phyloP scores from a whole-genome alignment of 2,329 filamentous ascomycete genomes.

The Aureobasidium sp. region DNA sequence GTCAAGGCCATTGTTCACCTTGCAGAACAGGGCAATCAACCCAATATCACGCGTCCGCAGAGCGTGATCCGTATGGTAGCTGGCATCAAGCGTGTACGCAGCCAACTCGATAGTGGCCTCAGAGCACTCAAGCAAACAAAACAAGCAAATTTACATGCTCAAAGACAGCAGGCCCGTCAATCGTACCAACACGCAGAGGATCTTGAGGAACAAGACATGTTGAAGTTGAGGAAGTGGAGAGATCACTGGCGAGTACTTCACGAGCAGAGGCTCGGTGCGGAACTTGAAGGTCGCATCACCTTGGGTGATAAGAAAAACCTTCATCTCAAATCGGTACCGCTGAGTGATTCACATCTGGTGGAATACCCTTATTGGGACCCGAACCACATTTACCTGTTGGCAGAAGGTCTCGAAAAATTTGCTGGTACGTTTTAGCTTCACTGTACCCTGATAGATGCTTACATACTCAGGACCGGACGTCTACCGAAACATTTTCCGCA shows the following conservation, averaged over 20 bases:
- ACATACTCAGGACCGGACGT: slow-evolving; percentile 18
- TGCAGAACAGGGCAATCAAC: neutral
- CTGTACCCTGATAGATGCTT: neutral
- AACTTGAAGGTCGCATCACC: neutral
- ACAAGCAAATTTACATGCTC: neutral
- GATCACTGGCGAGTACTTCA: slow-evolving; percentile 4
- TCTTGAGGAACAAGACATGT: neutral
- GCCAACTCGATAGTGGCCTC: neutral
- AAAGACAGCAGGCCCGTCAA: neutral
- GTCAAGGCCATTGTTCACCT: neutral
- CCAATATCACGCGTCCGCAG: neutral
- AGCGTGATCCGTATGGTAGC: neutral
- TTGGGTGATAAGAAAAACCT: neutral
- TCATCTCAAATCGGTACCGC: slow-evolving; percentile 2
- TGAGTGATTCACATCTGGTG: neutral
- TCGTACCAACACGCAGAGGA: neutral
- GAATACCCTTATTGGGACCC: neutral
- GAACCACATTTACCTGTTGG: neutral
- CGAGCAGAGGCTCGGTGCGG: slow-evolving; percentile 5
- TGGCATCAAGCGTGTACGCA: neutral
- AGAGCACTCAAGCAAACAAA: neutral
- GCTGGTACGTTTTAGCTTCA: slow-evolving; percentile 17
- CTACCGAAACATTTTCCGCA: slow-evolving; percentile 24
- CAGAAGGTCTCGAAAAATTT: slow-evolving; percentile 22
- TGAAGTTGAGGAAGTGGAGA: neutral